A percentile compares a stretch with the other conserved stretches of the same genome.
phyloP scores from a whole-genome alignment of 2,329 filamentous ascomycete species.

The Pseudocercospora pini-densiflorae region DNA sequence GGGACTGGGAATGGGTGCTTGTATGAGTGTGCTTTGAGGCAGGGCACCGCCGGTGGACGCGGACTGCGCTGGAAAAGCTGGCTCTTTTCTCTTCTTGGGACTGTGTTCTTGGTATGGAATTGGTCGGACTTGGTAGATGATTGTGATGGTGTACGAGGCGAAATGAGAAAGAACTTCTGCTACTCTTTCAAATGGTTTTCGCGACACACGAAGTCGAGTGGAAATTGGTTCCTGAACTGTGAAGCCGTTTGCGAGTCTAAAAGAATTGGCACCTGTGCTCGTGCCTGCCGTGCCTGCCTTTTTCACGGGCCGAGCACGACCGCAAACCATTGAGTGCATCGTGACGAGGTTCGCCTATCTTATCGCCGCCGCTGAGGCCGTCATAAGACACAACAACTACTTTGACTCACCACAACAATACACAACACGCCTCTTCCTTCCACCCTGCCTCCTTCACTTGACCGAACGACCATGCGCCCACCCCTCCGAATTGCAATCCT shows the following conservation, averaged over 20 bases:
- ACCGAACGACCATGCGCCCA: not conserved
- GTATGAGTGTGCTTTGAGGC: not conserved
- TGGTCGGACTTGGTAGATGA: conserved; percentile 6
- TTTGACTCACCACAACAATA: too few relatives aligned
- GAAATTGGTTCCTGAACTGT: not conserved
- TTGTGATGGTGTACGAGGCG: not conserved
- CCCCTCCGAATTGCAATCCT: conserved; percentile 79
- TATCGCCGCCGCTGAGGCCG: not conserved
- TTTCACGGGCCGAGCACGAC: too few relatives aligned
- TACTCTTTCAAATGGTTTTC: not conserved
- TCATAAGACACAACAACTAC: too few relatives aligned
- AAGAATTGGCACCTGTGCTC: too few relatives aligned
- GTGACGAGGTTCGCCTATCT: not conserved
- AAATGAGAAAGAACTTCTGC: not conserved
- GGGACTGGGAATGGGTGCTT: not conserved
- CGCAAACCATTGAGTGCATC: not conserved
- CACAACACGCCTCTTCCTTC: too few relatives aligned
- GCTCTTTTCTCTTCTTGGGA: conserved; percentile 4
- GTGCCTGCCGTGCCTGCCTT: too few relatives aligned
- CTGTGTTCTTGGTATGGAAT: not conserved
- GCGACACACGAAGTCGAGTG: not conserved
- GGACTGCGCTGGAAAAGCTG: conserved; percentile 1
- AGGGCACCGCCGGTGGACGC: not conserved
- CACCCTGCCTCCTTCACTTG: not conserved
- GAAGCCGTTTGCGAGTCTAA: not conserved